A percentile compares a stretch with the other conserved stretches of the same genome.
These are phyloP conservation scores for Discostella stelligera DNA, from an alignment of 352 stramenopile species.

Conservation along the genomic window DNA sequence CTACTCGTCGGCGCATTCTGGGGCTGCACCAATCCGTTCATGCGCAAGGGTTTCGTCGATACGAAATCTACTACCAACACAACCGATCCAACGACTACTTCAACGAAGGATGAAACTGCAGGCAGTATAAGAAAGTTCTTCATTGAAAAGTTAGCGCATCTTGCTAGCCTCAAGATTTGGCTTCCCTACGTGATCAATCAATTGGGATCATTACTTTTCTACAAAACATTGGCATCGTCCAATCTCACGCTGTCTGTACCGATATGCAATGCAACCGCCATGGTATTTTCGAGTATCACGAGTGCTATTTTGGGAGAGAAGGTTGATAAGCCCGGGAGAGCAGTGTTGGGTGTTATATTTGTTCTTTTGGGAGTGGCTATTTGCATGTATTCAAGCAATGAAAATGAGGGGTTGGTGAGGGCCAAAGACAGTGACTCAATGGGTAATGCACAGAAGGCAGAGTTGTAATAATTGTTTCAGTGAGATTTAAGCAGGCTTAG, in stretches of 20 bases:
- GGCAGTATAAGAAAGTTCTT: conserved; percentile 3
- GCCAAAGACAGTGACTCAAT: background rate
- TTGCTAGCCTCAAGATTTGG: conserved; percentile 64
- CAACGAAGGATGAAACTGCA: conserved; percentile 13
- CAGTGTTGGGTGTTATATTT: conserved; percentile 55
- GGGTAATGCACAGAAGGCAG: conserved; percentile 1
- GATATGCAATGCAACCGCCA: conserved; percentile 81
- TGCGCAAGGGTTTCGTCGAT: conserved; percentile 56
- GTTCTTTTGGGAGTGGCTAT: conserved; percentile 64
- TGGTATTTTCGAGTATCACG: conserved; percentile 80
- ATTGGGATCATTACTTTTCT: conserved; percentile 78
- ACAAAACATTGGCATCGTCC: conserved; percentile 72
- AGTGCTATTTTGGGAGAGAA: conserved; percentile 66
- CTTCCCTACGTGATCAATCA: conserved; percentile 81
- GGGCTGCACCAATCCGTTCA: conserved; percentile 82
- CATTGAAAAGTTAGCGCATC: conserved; percentile 37
- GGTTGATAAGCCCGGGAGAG: conserved; percentile 56
- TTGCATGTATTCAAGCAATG: conserved; percentile 54
- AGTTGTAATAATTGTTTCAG: no score
- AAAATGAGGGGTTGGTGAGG: background rate
- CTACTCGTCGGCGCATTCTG: conserved; percentile 78
- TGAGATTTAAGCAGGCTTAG: no score
- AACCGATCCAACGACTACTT: background rate
- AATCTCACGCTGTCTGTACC: conserved; percentile 75
- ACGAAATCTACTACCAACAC: conserved; percentile 9